These are phyloP conservation scores for Claviceps cyperi DNA, from an alignment of 2,329 filamentous ascomycete species.

Conservation along the genomic window DNA sequence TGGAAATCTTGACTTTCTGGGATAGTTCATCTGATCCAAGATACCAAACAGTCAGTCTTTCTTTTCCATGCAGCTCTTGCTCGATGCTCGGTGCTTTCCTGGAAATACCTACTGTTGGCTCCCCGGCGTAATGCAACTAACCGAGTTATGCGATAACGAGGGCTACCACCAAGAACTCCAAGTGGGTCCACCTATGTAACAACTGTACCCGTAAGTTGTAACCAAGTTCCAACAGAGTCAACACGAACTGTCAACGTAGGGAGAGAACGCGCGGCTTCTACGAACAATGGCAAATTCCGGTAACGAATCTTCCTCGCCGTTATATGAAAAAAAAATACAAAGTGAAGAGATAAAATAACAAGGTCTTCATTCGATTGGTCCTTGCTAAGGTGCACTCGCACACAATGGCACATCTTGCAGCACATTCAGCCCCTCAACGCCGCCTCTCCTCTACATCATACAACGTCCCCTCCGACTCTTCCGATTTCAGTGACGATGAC, in stretches of 20 bases:
- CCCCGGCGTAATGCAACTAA: conserved; percentile 7
- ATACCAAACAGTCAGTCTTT: no score
- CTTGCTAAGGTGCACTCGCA: background rate
- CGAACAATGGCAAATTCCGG: no score
- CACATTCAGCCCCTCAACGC: conserved; percentile 2
- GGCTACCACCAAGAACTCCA: background rate
- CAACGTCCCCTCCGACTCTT: conserved; percentile 8
- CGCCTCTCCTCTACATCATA: conserved; percentile 7
- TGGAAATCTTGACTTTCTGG: no score
- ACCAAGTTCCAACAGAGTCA: no score
- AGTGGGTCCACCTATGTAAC: background rate
- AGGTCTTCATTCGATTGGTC: background rate
- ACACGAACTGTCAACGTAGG: no score
- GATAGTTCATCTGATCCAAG: no score
- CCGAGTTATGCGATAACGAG: conserved; percentile 9
- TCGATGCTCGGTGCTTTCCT: background rate
- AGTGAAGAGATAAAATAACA: background rate
- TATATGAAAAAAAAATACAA: background rate
- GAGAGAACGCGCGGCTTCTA: no score
- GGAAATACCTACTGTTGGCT: background rate
- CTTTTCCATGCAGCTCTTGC: background rate
- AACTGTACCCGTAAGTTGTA: no score
- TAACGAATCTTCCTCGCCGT: background rate
- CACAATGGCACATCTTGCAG: conserved; percentile 5
- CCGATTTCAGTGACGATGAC: conserved; percentile 20